phyloP scores from a whole-genome alignment of 2,329 filamentous ascomycete genomes.

The Bimuria novae-zelandiae region DNA sequence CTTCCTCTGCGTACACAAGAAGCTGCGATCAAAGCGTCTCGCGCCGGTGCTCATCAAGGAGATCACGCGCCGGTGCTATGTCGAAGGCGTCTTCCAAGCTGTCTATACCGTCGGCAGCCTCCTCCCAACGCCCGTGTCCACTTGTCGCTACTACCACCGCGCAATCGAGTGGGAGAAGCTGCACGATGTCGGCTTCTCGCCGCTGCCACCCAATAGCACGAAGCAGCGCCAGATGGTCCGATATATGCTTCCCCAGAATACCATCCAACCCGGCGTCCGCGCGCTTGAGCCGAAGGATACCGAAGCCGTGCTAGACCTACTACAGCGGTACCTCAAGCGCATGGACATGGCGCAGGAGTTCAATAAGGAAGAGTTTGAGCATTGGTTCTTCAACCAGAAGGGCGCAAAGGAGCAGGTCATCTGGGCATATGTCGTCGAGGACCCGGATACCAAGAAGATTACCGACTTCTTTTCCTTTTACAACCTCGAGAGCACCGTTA shows the following conservation, averaged over 20 bases:
- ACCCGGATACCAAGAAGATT: constrained; percentile 72
- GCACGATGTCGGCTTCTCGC: constrained; percentile 92
- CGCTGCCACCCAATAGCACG: constrained; percentile 80
- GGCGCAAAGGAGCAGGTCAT: constrained; percentile 71
- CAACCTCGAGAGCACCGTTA: constrained; percentile 88
- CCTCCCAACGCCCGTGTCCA: constrained; percentile 87
- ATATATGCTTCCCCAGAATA: constrained; percentile 78
- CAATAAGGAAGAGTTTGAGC: constrained; percentile 76
- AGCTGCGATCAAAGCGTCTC: constrained; percentile 89
- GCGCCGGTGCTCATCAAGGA: constrained; percentile 97
- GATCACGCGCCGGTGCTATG: constrained; percentile 89
- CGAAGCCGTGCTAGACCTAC: constrained; percentile 72
- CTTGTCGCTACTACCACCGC: constrained; percentile 93
- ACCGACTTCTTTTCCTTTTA: constrained; percentile 99
- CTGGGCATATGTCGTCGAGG: constrained; percentile 89
- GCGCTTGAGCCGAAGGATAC: constrained; percentile 80
- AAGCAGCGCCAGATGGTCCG: constrained; percentile 83
- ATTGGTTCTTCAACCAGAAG: constrained; percentile 80
- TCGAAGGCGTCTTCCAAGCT: constrained; percentile 86
- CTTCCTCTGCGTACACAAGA: constrained; percentile 98
- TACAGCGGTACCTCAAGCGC: constrained; percentile 76
- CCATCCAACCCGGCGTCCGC: constrained; percentile 74
- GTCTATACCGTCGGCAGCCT: constrained; percentile 94
- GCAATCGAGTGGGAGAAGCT: constrained; percentile 95
- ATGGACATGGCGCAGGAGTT: constrained; percentile 88